A percentile compares a stretch with the other conserved stretches of the same genome.
Evolutionary conservation across 345 rosid genomes (phyloP).

Genomic region (Turritis glabra): DNA sequence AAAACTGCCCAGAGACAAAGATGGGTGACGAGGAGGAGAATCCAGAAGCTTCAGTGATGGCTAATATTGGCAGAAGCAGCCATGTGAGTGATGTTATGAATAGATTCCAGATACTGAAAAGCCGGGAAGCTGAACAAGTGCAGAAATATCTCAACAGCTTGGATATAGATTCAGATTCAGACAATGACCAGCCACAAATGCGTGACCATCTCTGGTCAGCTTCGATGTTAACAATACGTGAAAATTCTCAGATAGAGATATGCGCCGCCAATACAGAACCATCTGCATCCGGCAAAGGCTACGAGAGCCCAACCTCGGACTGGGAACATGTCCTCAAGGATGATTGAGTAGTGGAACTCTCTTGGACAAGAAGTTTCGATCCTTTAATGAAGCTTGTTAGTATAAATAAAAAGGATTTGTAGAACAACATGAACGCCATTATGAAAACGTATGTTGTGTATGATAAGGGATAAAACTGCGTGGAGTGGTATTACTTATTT

Average conservation of each 20-base stretch:
- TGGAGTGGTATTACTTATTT: slow-evolving; percentile 1
- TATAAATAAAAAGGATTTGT: slow-evolving; percentile 20
- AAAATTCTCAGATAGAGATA: background rate
- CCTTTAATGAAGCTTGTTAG: background rate
- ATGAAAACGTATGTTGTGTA: background rate
- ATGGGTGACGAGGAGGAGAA: slow-evolving; percentile 8
- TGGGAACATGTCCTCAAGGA: slow-evolving; percentile 81
- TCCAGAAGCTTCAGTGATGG: slow-evolving; percentile 34
- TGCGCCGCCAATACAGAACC: slow-evolving; percentile 18
- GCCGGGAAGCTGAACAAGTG: slow-evolving; percentile 35
- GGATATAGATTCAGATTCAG: slow-evolving; percentile 27
- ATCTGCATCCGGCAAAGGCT: slow-evolving; percentile 31
- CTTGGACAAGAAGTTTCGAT: slow-evolving; percentile 17
- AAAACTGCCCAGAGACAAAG: slow-evolving; percentile 12
- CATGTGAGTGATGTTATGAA: slow-evolving; percentile 54
- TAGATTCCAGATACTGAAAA: slow-evolving; percentile 54
- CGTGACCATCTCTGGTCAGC: slow-evolving; percentile 2
- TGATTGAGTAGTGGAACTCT: slow-evolving; percentile 33
- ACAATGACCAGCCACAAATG: slow-evolving; percentile 4
- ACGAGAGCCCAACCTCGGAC: slow-evolving; percentile 56
- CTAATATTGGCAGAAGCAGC: slow-evolving; percentile 27
- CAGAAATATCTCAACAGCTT: slow-evolving; percentile 23
- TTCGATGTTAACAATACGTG: background rate
- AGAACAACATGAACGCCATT: slow-evolving; percentile 4
- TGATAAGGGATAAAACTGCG: background rate